These are phyloP conservation scores for Endogone sp. DNA, from an alignment of 192 early-diverging fungal genomes.

Conservation along the genomic window DNA sequence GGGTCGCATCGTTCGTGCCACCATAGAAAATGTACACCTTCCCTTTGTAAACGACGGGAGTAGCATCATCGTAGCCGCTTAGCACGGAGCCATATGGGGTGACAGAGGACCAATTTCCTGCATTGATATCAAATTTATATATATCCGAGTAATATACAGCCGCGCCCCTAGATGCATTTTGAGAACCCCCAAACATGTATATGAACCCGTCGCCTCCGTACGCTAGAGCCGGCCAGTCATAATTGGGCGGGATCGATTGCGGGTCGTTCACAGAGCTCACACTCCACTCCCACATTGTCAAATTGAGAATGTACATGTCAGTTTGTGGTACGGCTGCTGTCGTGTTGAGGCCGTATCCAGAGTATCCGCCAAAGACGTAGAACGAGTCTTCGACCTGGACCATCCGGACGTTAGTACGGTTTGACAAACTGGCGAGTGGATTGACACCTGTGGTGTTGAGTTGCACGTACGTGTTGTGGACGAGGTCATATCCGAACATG, in stretches of 20 bases:
- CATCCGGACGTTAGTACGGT: neutral
- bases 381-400: neutral
- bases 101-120: neutral
- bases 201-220: neutral
- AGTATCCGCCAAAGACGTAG: neutral
- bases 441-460: neutral
- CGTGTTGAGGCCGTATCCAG: neutral
- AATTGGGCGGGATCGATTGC: neutral
- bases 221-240: neutral
- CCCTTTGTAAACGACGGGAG: neutral
- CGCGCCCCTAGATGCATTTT: neutral
- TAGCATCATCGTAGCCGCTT: neutral
- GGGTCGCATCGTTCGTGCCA: neutral
- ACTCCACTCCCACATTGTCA: neutral
- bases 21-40: neutral
- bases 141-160: neutral
- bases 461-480: neutral
- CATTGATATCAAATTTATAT: neutral
- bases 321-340: neutral
- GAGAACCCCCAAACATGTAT: neutral
- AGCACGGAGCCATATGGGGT: neutral
- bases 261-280: neutral
- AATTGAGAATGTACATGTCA: neutral
- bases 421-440: neutral
- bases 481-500: neutral